Evolutionary conservation across 805 yeast genomes (phyloP).

Genomic region (Saccharomycopsis schoenii): DNA sequence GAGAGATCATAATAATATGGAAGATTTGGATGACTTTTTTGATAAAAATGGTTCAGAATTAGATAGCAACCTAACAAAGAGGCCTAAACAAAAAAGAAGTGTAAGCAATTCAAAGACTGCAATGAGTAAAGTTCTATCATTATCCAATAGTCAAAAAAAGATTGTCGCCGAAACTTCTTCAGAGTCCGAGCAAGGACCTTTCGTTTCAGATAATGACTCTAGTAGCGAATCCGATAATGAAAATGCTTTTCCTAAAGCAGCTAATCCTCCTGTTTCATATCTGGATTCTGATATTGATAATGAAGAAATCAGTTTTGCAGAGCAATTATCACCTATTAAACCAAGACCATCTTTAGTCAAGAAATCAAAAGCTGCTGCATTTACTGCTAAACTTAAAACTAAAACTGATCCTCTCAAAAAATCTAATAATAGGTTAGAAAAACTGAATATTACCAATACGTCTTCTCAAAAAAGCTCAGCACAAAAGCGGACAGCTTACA

Average conservation of each 20-base stretch:
- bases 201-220: not conserved
- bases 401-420: slow-evolving; percentile 17
- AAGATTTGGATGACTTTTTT: slow-evolving; percentile 60
- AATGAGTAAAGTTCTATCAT: not conserved
- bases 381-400: slow-evolving; percentile 9
- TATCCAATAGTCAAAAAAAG: slow-evolving; percentile 8
- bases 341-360: not conserved
- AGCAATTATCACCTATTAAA: not conserved
- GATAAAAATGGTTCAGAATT: slow-evolving; percentile 32
- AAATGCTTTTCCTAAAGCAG: slow-evolving; percentile 19
- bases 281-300: slow-evolving; percentile 27
- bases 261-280: slow-evolving; percentile 14
- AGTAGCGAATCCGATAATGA: slow-evolving; percentile 1
- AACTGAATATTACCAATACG: too few relatives aligned
- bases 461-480: not conserved
- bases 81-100: slow-evolving; percentile 8
- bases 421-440: not conserved
- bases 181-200: not conserved
- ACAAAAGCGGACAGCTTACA: not conserved
- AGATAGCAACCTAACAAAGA: slow-evolving; percentile 18
- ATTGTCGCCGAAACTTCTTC: not conserved
- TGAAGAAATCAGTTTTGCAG: not conserved
- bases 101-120: slow-evolving; percentile 5
- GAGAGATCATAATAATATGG: slow-evolving; percentile 54
- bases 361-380: slow-evolving; percentile 16